Percentiles rank a stretch among this genome's conserved stretches.
Evolutionary conservation across 768 basidiomycete genomes (phyloP).

Genomic region (Obba rivulosa): DNA sequence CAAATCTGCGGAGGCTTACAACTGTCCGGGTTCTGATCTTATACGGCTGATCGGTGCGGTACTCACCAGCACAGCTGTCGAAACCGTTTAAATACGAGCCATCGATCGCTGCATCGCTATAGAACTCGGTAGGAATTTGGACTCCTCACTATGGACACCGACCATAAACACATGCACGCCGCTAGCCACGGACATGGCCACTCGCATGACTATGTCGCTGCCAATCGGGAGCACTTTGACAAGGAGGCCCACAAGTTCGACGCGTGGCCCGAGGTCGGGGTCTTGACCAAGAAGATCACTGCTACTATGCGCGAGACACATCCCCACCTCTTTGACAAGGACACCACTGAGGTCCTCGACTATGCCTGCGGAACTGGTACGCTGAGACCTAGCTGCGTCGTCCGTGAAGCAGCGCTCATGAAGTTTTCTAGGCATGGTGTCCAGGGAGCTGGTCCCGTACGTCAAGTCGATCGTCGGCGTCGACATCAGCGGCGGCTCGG

Average conservation of each 20-base stretch:
- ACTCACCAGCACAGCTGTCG: too few relatives aligned
- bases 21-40: too few relatives aligned
- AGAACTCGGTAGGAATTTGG: too few relatives aligned
- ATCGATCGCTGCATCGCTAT: too few relatives aligned
- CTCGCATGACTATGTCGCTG: conserved; percentile 8
- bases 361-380: conserved; percentile 46
- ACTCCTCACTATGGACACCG: background rate
- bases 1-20: too few relatives aligned
- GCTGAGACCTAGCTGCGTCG: background rate
- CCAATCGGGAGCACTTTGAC: conserved; percentile 12
- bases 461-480: conserved; percentile 64
- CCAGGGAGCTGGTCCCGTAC: conserved; percentile 54
- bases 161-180: background rate
- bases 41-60: too few relatives aligned
- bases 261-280: background rate
- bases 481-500: conserved; percentile 69
- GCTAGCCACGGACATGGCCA: background rate
- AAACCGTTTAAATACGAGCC: too few relatives aligned
- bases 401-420: too few relatives aligned
- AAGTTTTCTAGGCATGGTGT: conserved; percentile 50
- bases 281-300: background rate
- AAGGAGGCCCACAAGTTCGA: conserved; percentile 11
- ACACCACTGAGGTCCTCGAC: conserved; percentile 57
- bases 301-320: conserved; percentile 25
- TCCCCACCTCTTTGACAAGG: conserved; percentile 41